Percentiles rank a stretch among this genome's conserved stretches.
Evolutionary conservation across 352 stramenopile species (phyloP).

Genomic region (Phytophthora colocasiae): DNA sequence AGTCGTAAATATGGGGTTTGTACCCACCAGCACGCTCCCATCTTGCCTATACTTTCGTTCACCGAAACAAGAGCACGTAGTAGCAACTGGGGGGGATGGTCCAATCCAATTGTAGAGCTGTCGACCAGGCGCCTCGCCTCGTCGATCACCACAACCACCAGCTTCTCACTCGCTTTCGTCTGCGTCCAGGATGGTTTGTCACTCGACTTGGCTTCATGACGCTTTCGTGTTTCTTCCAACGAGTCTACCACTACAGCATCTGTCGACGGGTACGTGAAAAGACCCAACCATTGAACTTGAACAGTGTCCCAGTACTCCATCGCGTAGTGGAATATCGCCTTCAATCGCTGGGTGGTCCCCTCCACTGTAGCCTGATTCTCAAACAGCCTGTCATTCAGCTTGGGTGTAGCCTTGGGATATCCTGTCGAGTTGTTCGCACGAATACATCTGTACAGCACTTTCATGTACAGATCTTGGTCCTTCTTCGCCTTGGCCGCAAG

Average conservation of each 20-base stretch:
- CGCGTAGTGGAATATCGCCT: constrained; percentile 1
- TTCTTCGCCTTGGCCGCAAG: constrained; percentile 6
- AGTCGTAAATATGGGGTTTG: constrained; percentile 13
- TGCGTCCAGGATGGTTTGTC: not conserved
- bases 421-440: constrained; percentile 13
- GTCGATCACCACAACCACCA: constrained; percentile 21
- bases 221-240: not conserved
- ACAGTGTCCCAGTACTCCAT: constrained; percentile 1
- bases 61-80: not conserved
- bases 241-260: not conserved
- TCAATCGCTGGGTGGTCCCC: not conserved
- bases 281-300: constrained; percentile 1
- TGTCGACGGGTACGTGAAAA: constrained; percentile 2
- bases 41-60: not conserved
- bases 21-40: constrained; percentile 15
- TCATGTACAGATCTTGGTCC: not conserved
- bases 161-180: not conserved
- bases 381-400: constrained; percentile 19
- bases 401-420: constrained; percentile 1
- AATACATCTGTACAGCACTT: constrained; percentile 17
- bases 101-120: not conserved
- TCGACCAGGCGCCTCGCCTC: constrained; percentile 9
- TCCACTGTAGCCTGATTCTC: not conserved
- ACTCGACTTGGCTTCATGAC: too few relatives aligned
- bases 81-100: not conserved